A percentile compares a stretch with the other conserved stretches of the same genome.
phyloP scores from a whole-genome alignment of 345 rosid genomes.

The Heritiera littoralis region DNA sequence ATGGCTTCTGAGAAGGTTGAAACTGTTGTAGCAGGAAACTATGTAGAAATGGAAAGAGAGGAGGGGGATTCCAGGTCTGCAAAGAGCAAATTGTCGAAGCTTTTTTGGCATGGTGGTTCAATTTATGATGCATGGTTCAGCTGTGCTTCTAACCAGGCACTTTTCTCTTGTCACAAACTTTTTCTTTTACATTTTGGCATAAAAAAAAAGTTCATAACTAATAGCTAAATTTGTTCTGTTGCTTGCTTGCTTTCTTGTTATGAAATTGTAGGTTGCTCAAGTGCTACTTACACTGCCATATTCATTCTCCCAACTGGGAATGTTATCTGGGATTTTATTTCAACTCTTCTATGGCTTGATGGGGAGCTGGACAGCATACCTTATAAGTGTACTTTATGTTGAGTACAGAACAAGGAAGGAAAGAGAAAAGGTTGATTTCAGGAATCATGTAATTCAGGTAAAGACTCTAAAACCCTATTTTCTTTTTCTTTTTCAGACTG shows the following conservation, averaged over 20 bases:
- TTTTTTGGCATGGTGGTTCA: conserved; percentile 95
- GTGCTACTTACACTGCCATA: conserved; percentile 92
- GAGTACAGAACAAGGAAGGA: conserved; percentile 98
- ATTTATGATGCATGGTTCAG: conserved; percentile 99
- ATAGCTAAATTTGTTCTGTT: not conserved
- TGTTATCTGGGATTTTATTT: conserved; percentile 90
- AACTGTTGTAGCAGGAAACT: conserved; percentile 89
- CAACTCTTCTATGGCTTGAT: conserved; percentile 88
- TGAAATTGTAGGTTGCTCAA: conserved; percentile 78
- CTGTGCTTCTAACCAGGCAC: conserved; percentile 95
- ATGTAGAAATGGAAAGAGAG: conserved; percentile 88
- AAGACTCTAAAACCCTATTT: not conserved
- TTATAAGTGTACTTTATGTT: conserved; percentile 86
- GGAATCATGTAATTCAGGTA: conserved; percentile 99
- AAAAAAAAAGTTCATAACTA: not conserved
- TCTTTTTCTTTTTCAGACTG: no score
- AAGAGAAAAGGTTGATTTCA: conserved; percentile 93
- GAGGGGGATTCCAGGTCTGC: conserved; percentile 47
- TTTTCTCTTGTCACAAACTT: not conserved
- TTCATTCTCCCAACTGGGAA: conserved; percentile 95
- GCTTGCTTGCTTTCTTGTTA: not conserved
- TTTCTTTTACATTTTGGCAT: not conserved
- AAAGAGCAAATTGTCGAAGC: conserved; percentile 55
- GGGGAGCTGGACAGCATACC: conserved; percentile 99
- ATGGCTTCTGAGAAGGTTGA: conserved; percentile 99